Conservation (phyloP, 352 stramenopile genomes). For the Phytophthora fragariaefolia region DNA sequence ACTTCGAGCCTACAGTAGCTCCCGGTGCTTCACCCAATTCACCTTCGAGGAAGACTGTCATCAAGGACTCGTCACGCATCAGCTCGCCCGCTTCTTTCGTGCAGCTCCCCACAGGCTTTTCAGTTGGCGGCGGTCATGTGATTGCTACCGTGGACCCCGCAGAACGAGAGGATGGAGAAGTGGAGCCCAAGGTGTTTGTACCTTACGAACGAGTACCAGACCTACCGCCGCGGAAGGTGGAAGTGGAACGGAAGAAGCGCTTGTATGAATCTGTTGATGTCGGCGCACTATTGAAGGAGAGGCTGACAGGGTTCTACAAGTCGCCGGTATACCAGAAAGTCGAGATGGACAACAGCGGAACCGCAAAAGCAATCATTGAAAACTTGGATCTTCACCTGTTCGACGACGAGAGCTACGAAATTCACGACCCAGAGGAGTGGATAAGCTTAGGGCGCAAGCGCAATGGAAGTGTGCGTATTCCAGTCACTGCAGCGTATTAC, state of each 20-base stretch:
- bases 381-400: conserved; percentile 72
- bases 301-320: conserved; percentile 49
- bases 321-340: conserved; percentile 49
- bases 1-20: conserved; percentile 60
- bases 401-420: conserved; percentile 85
- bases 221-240: conserved; percentile 66
- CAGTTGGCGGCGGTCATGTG: conserved; percentile 53
- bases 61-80: conserved; percentile 53
- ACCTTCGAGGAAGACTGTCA: conserved; percentile 33
- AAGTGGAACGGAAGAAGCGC: conserved; percentile 75
- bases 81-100: conserved; percentile 47
- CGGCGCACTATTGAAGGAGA: conserved; percentile 49
- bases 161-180: conserved; percentile 56
- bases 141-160: conserved; percentile 48
- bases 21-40: conserved; percentile 29
- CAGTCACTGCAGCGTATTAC: conserved; percentile 70
- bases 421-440: conserved; percentile 69
- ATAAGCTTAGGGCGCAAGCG: conserved; percentile 55
- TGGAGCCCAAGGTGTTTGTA: conserved; percentile 80
- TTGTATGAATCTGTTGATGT: conserved; percentile 60
- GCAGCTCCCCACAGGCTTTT: conserved; percentile 48
- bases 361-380: conserved; percentile 63
- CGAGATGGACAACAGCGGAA: conserved; percentile 51
- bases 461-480: conserved; percentile 67
- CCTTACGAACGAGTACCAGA: conserved; percentile 63